Percentiles rank a stretch among this genome's conserved stretches.
Evolutionary conservation across 164 flowering plant species (phyloP).

Genomic region (Magnolia officinalis): DNA sequence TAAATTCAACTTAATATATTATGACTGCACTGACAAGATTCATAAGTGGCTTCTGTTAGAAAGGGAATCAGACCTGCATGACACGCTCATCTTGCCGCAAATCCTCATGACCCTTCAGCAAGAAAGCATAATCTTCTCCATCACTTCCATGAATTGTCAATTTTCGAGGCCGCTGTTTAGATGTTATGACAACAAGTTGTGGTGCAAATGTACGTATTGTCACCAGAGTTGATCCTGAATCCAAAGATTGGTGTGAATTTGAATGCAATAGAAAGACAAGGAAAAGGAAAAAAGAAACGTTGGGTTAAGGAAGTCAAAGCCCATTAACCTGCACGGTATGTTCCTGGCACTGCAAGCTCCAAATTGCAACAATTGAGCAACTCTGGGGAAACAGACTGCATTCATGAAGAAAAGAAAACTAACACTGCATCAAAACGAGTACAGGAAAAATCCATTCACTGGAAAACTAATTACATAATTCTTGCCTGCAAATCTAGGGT

Average conservation of each 20-base stretch:
- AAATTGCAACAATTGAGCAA: constrained; percentile 69
- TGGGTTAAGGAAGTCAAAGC: neutral
- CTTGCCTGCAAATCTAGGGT: constrained; percentile 90
- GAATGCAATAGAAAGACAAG: neutral
- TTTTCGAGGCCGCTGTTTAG: constrained; percentile 95
- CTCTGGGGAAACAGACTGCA: constrained; percentile 92
- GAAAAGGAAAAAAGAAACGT: neutral
- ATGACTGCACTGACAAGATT: neutral
- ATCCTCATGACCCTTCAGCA: constrained; percentile 98
- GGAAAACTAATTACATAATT: neutral
- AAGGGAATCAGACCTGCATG: constrained; percentile 71
- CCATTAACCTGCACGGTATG: constrained; percentile 79
- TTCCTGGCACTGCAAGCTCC: constrained; percentile 98
- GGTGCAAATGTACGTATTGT: constrained; percentile 88
- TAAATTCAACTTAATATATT: neutral
- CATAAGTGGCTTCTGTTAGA: neutral
- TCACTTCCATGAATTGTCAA: constrained; percentile 95
- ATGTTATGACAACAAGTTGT: constrained; percentile 90
- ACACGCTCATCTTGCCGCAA: constrained; percentile 99
- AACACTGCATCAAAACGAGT: constrained; percentile 6
- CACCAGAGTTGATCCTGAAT: constrained; percentile 78
- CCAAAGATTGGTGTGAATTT: neutral
- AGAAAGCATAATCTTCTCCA: constrained; percentile 92
- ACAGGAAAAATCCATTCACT: constrained; percentile 4
- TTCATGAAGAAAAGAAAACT: constrained; percentile 11